phyloP scores from a whole-genome alignment of 2,329 filamentous ascomycete genomes.

The Lomentospora prolificans region DNA sequence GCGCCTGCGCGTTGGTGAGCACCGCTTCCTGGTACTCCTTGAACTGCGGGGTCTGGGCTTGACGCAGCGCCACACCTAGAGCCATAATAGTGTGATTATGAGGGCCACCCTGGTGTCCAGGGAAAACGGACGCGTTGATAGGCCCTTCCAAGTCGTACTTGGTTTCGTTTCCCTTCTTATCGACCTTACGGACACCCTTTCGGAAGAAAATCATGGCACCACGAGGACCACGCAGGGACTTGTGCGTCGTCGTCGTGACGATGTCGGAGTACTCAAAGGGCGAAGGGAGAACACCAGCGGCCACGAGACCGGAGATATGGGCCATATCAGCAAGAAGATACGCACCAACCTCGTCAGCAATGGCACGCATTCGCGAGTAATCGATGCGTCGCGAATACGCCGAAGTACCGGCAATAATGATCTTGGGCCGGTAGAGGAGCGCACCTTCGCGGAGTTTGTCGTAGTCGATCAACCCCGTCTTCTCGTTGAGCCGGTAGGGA shows the following conservation, averaged over 20 bases:
- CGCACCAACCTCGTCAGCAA: slow-evolving; percentile 81
- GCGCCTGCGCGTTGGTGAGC: slow-evolving; percentile 79
- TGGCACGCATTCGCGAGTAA: slow-evolving; percentile 83
- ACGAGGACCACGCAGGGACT: slow-evolving; percentile 87
- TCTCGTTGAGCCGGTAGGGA: slow-evolving; percentile 84
- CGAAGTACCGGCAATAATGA: slow-evolving; percentile 88
- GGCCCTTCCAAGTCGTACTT: slow-evolving; percentile 84
- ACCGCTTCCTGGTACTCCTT: slow-evolving; percentile 86
- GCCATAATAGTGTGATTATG: slow-evolving; percentile 99
- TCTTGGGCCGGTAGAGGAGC: slow-evolving; percentile 83
- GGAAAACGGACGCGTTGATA: slow-evolving; percentile 96
- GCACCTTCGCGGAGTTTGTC: slow-evolving; percentile 81
- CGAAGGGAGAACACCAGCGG: slow-evolving; percentile 80
- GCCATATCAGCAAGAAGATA: slow-evolving; percentile 96
- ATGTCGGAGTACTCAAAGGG: slow-evolving; percentile 88
- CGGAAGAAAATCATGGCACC: slow-evolving; percentile 99
- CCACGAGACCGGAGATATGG: slow-evolving; percentile 89
- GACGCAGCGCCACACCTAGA: slow-evolving; percentile 85
- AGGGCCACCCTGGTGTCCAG: slow-evolving; percentile 92
- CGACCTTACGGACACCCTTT: slow-evolving; percentile 74
- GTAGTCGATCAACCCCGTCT: slow-evolving; percentile 92
- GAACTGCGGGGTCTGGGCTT: slow-evolving; percentile 83
- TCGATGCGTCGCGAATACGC: slow-evolving; percentile 95
- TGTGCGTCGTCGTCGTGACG: slow-evolving; percentile 96
- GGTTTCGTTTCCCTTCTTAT: slow-evolving; percentile 75